A percentile compares a stretch with the other conserved stretches of the same genome.
Conservation (phyloP, 2,329 filamentous ascomycete species). For the Ceratocystis lukuohia region DNA sequence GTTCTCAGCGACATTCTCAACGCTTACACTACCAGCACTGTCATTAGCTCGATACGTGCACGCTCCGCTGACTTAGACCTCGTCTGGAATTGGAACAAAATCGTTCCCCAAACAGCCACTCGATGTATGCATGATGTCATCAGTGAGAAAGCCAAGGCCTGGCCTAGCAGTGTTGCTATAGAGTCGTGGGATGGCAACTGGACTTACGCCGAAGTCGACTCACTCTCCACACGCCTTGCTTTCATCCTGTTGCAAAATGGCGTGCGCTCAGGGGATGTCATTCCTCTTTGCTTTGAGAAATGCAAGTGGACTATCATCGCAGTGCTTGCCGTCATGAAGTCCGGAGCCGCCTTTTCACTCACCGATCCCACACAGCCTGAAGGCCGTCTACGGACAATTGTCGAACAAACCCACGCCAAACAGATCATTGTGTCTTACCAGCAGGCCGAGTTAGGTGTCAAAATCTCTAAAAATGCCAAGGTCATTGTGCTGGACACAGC, state of each 20-base stretch:
- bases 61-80: slow-evolving; percentile 29
- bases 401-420: slow-evolving; percentile 31
- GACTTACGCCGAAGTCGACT: slow-evolving; percentile 34
- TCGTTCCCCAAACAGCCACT: slow-evolving; percentile 30
- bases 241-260: slow-evolving; percentile 29
- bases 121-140: slow-evolving; percentile 37
- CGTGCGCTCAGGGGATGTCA: slow-evolving; percentile 29
- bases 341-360: slow-evolving; percentile 36
- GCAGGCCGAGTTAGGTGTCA: slow-evolving; percentile 29
- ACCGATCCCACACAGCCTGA: slow-evolving; percentile 36
- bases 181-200: slow-evolving; percentile 38
- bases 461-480: slow-evolving; percentile 25
- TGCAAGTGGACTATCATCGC: slow-evolving; percentile 35
- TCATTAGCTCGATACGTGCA: slow-evolving; percentile 15
- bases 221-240: slow-evolving; percentile 32
- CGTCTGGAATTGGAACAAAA: slow-evolving; percentile 36
- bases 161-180: slow-evolving; percentile 33
- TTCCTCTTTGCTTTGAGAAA: slow-evolving; percentile 41
- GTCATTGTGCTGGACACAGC: slow-evolving; percentile 14
- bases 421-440: slow-evolving; percentile 31
- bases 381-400: slow-evolving; percentile 33
- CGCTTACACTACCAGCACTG: not conserved
- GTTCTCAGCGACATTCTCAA: slow-evolving; percentile 21
- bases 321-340: slow-evolving; percentile 36
- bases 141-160: slow-evolving; percentile 27